Conservation (phyloP, 345 rosid species). For the Acer yangbiense region DNA sequence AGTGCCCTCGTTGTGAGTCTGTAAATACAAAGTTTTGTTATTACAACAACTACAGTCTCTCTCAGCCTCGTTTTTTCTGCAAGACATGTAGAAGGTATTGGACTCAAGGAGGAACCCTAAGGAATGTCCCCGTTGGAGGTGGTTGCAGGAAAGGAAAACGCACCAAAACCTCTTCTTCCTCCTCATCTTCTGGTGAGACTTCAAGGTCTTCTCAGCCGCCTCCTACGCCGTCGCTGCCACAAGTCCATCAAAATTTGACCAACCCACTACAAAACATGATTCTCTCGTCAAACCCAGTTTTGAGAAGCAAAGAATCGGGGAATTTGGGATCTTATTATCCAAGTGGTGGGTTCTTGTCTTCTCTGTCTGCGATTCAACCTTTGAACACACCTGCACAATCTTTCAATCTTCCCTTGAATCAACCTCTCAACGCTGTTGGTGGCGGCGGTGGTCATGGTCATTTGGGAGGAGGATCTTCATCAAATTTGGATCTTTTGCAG, state of each 20-base stretch:
- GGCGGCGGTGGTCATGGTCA: slow-evolving; percentile 23
- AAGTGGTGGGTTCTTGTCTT: slow-evolving; percentile 37
- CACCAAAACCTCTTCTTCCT: slow-evolving; percentile 31
- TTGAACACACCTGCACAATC: slow-evolving; percentile 25
- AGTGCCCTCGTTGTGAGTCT: slow-evolving; percentile 73
- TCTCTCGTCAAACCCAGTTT: slow-evolving; percentile 17
- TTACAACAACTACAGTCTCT: slow-evolving; percentile 68
- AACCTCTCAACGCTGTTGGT: slow-evolving; percentile 14
- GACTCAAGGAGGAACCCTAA: slow-evolving; percentile 74
- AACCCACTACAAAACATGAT: slow-evolving; percentile 15
- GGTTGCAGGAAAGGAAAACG: slow-evolving; percentile 64
- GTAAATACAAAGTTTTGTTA: slow-evolving; percentile 70
- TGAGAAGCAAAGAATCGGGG: slow-evolving; percentile 22
- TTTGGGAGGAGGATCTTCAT: slow-evolving; percentile 19
- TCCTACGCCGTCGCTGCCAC: slow-evolving; percentile 3
- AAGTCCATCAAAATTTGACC: slow-evolving; percentile 12
- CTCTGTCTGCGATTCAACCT: slow-evolving; percentile 33
- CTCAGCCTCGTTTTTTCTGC: slow-evolving; percentile 78
- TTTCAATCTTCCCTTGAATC: slow-evolving; percentile 25
- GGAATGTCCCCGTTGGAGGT: slow-evolving; percentile 76
- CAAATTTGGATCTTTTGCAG: slow-evolving; percentile 42
- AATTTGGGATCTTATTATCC: slow-evolving; percentile 36
- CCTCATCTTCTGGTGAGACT: slow-evolving; percentile 27
- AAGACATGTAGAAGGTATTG: slow-evolving; percentile 70
- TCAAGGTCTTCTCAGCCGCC: slow-evolving; percentile 27